Conservation (phyloP, 495 filamentous ascomycete species). For the Penicillium waksmanii region DNA sequence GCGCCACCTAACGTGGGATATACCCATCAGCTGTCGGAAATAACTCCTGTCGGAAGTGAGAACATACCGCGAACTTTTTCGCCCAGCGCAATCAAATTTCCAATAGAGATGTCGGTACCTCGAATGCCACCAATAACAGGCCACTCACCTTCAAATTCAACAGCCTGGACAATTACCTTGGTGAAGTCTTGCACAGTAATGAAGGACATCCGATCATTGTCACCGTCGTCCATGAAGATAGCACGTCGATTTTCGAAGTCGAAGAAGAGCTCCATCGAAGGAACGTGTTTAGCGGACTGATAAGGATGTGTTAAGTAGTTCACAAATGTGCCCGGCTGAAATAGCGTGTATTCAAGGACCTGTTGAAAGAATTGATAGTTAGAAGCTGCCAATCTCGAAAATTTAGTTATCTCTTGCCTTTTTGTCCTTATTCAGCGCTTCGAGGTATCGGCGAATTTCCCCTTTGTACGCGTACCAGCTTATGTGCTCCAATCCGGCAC, state of each 20-base stretch:
- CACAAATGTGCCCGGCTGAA: conserved; percentile 58
- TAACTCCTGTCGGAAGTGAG: background rate
- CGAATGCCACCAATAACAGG: conserved; percentile 56
- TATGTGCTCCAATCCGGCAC: conserved; percentile 23
- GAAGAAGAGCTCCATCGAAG: conserved; percentile 39
- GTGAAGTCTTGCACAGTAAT: conserved; percentile 53
- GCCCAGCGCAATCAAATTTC: conserved; percentile 48
- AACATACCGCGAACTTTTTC: conserved; percentile 54
- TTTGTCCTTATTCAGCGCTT: conserved; percentile 52
- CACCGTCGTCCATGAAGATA: conserved; percentile 50
- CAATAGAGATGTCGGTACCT: conserved; percentile 46
- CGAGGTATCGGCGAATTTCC: conserved; percentile 51
- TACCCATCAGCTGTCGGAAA: background rate
- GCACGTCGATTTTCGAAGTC: conserved; percentile 55
- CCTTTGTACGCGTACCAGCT: conserved; percentile 56
- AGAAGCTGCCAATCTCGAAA: background rate
- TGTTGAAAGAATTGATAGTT: conserved; percentile 21
- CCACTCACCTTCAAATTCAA: conserved; percentile 61
- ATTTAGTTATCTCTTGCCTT: conserved; percentile 36
- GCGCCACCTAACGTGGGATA: conserved; percentile 25
- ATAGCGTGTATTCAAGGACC: conserved; percentile 62
- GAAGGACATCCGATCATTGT: conserved; percentile 46
- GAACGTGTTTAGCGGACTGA: conserved; percentile 53
- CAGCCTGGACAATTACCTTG: conserved; percentile 48
- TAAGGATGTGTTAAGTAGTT: conserved; percentile 57